Base-by-base conservation (phyloP, 495 filamentous ascomycete genomes). In the Penicillium egyptiacum region DNA sequence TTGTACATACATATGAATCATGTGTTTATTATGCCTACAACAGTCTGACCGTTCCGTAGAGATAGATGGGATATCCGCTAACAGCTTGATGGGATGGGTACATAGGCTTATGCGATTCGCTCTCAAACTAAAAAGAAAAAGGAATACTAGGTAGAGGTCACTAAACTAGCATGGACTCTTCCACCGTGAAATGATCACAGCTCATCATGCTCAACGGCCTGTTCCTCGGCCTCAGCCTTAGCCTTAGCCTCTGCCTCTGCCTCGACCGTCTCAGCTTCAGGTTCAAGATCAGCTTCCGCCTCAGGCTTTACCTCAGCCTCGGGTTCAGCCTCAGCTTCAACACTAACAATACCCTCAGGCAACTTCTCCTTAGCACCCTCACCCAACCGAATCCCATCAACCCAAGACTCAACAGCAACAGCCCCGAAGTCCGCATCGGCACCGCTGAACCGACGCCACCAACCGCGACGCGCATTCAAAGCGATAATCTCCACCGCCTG, bases 381-480 rank as follows among this genome's bases (percentile, higher is more conserved):
- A 44, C 92, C 90, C 67, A 98, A 76, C 23, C 88, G 83, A 60
- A 97, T 90, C 3, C 81, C 82, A 69, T 98, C 94, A 58, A 98
- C 80, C 92, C 92, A 98, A 51, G 78, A 75, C 70, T 96, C 91
- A 35, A 98, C 73, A 10, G 79, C 79, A 31, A 78, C 78, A 30
- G 80, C 66, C 11, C 76, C 78, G 57, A 84, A 89, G 53, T 79
- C 75, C 35, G 22, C 50, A 40, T 74, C 72, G 7, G 65, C 65
- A 22, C 86, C 81, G 35, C 79, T 73, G 62, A 87, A 95, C 37
- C 80, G 83, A 58, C 88, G 85, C 81, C 86, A 95, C 95, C 94
- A 98, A 22, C 84, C 84, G 35, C 91, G 80, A 60, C 90, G 86
- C 9, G 84, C 89, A 70, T 96, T 97, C 37, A 96, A 64, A 10